phyloP scores from a whole-genome alignment of 2,329 filamentous ascomycete species.

The Sporothrix humicola region DNA sequence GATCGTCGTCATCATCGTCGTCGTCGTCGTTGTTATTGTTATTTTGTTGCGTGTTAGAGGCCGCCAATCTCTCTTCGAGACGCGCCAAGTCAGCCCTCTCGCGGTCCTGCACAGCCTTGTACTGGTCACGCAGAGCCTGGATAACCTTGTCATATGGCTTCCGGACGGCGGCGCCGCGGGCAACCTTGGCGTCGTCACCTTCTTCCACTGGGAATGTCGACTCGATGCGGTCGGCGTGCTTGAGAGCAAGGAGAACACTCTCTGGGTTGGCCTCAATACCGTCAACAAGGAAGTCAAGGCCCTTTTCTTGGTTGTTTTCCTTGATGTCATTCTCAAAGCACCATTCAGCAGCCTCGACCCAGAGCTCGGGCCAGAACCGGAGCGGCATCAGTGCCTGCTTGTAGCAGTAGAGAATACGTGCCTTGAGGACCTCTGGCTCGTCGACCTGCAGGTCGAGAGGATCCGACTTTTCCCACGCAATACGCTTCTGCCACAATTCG shows the following conservation, averaged over 20 bases:
- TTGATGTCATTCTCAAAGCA: constrained; percentile 77
- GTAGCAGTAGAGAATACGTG: constrained; percentile 86
- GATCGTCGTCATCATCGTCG: constrained; percentile 43
- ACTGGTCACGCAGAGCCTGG: constrained; percentile 84
- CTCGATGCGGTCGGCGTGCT: constrained; percentile 87
- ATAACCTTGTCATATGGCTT: constrained; percentile 84
- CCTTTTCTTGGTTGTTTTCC: constrained; percentile 64
- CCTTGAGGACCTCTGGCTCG: constrained; percentile 74
- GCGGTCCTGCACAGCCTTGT: constrained; percentile 71
- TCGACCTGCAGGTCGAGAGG: constrained; percentile 85
- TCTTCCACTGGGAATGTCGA: constrained; percentile 77
- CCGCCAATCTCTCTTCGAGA: constrained; percentile 56
- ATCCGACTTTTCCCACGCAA: constrained; percentile 93
- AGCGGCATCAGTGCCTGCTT: constrained; percentile 92
- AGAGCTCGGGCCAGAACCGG: constrained; percentile 93
- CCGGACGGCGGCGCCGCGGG: constrained; percentile 78
- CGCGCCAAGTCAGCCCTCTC: constrained; percentile 64
- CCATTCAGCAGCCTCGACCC: constrained; percentile 94
- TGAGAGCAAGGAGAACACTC: constrained; percentile 87
- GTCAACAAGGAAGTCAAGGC: constrained; percentile 77
- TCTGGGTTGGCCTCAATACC: constrained; percentile 91
- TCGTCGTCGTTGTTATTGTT: constrained; percentile 37
- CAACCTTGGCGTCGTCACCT: constrained; percentile 72
- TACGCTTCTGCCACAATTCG: constrained; percentile 90
- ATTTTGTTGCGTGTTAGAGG: constrained; percentile 22